Evolutionary conservation across 164 flowering plant genomes (phyloP).

Genomic region (Brasenia schreberi): DNA sequence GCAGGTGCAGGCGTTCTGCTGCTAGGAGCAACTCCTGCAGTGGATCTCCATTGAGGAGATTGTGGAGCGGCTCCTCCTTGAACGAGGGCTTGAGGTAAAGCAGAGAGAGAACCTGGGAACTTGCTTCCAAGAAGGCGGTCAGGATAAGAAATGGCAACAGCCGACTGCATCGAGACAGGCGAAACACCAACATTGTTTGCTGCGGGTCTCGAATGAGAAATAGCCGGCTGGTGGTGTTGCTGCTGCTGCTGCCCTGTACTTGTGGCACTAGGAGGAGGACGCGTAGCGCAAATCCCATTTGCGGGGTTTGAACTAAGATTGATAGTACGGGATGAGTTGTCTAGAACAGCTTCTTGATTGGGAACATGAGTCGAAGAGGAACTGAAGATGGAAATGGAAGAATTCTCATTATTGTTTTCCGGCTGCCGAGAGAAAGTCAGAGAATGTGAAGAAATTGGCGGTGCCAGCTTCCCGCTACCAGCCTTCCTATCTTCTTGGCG

Average conservation of each 20-base stretch:
- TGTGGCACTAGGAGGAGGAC: constrained; percentile 18
- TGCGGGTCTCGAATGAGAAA: constrained; percentile 38
- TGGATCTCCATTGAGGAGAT: constrained; percentile 67
- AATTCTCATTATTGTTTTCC: constrained; percentile 16
- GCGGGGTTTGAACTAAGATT: constrained; percentile 30
- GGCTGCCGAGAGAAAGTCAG: constrained; percentile 63
- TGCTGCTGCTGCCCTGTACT: constrained; percentile 29
- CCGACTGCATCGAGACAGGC: not conserved
- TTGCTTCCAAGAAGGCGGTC: constrained; percentile 47
- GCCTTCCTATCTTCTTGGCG: constrained; percentile 43
- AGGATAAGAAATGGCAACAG: constrained; percentile 13
- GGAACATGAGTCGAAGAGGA: not conserved
- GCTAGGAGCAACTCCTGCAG: constrained; percentile 5
- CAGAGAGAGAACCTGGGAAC: constrained; percentile 40
- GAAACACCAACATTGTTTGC: constrained; percentile 31
- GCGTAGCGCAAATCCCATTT: constrained; percentile 12
- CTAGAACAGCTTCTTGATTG: constrained; percentile 4
- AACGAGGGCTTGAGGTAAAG: constrained; percentile 46
- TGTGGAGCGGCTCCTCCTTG: constrained; percentile 37
- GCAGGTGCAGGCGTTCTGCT: constrained; percentile 32
- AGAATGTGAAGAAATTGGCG: constrained; percentile 30
- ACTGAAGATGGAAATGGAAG: constrained; percentile 17
- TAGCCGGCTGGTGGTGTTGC: constrained; percentile 31
- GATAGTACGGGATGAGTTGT: constrained; percentile 41
- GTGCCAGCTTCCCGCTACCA: constrained; percentile 22